phyloP scores from a whole-genome alignment of 78 protist genomes.

The Dictyostelium intermedium region DNA sequence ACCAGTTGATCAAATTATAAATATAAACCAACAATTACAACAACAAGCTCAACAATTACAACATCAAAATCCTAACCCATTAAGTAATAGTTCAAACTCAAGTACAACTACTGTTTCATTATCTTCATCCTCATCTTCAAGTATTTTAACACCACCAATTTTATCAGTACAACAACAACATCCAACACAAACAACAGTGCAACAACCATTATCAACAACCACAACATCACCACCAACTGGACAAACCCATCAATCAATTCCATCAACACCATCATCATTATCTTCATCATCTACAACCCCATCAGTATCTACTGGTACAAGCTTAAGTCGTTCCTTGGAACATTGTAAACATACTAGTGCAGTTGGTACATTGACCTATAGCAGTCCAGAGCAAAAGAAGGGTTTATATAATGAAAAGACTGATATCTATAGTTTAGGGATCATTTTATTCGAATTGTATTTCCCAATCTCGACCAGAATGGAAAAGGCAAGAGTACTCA shows the following conservation, averaged over 20 bases:
- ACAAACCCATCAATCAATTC: not conserved
- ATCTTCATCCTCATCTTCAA: not conserved
- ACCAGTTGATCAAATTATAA: conserved; percentile 17
- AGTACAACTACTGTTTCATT: not conserved
- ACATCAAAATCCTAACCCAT: not conserved
- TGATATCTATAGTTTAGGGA: conserved; percentile 74
- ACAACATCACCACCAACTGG: not conserved
- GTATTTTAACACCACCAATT: not conserved
- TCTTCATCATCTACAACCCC: conserved; percentile 26
- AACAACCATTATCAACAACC: not conserved
- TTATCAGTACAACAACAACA: conserved; percentile 1
- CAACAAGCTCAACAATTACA: not conserved
- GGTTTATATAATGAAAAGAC: conserved; percentile 76
- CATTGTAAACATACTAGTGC: conserved; percentile 78
- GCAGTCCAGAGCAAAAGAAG: conserved; percentile 77
- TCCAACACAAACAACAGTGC: not conserved
- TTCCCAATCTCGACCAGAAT: conserved; percentile 54
- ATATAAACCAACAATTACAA: not conserved
- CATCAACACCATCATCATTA: not conserved
- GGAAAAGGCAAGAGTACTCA: conserved; percentile 65
- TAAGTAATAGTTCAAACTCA: conserved; percentile 1
- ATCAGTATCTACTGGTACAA: not conserved
- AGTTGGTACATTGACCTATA: conserved; percentile 78
- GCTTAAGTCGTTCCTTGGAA: conserved; percentile 49
- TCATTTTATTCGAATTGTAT: conserved; percentile 75